Evolutionary conservation across 129 eudicot species (phyloP), one percentile per base, ranked within the genome.

Genomic region (Saussurea involucrata): DNA sequence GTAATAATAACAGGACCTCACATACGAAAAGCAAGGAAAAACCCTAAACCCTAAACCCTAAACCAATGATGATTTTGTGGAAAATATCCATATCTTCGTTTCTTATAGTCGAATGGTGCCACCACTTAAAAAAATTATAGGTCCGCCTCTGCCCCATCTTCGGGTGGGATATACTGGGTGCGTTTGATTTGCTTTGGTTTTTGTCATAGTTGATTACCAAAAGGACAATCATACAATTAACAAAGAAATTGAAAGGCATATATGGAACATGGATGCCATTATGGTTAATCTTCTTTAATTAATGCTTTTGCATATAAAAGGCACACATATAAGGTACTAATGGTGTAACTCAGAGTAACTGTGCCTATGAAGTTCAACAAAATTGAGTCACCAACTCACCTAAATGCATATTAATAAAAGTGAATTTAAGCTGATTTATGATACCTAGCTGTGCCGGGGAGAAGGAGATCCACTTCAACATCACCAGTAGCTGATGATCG

Each of bases 391-490:
- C 15, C n/a, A 42, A 12, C 22, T 53, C 22, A n/a, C 61, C 20
- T 21, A 60, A 8, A 60, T 21, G 24, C 27, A 60, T 20, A 20
- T 60, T 60, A 2, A 21, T 60, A 60, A 20, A 4, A 60, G 28
- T 60, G 28, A 60, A 28, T 21, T 60, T 60, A 22, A 20, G 25
- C 20, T 27, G 49, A 63, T 13, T 32, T 66, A 75, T 63, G 10
- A 81, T 94, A 94, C 98, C 98, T 94, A 79, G 98, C 94, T 79
- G 96, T 94, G 31, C 98, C 98, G 13, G 98, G 98, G 69, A 94
- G 97, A 75, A 94, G 98, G 79, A 94, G 96, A 85, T 94, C 98
- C 64, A 94, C 98, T 88, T 89, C 98, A 78, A 83, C 92, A 74
- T 85, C 90, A 68, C 98, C 98, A 21, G 96, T 83, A 34, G 97